These are phyloP conservation scores for Neoscytalidium dimidiatum DNA, from an alignment of 2,329 filamentous ascomycete species.

Conservation along the genomic window DNA sequence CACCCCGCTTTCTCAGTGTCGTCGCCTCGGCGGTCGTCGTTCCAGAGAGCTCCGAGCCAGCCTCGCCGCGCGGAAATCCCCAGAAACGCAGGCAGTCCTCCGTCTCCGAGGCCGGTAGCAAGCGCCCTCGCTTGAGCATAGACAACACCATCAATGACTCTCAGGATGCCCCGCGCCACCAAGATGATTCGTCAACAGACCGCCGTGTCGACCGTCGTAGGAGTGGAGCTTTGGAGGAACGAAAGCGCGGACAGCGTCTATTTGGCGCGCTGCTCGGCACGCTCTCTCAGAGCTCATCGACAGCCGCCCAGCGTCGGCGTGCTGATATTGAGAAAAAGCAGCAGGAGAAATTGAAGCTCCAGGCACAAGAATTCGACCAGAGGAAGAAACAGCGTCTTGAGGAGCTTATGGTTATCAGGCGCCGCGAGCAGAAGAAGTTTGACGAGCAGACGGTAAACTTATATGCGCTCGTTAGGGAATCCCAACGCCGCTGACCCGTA, in stretches of 20 bases:
- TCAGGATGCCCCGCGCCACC: constrained; percentile 25
- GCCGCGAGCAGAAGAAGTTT: constrained; percentile 70
- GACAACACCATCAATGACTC: constrained; percentile 28
- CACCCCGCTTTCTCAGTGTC: constrained; percentile 30
- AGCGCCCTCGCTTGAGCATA: constrained; percentile 54
- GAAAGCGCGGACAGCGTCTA: constrained; percentile 78
- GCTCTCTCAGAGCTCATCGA: constrained; percentile 67
- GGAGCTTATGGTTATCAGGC: constrained; percentile 61
- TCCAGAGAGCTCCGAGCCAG: constrained; percentile 43
- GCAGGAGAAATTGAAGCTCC: constrained; percentile 72
- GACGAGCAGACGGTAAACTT: constrained; percentile 73
- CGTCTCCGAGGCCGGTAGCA: constrained; percentile 50
- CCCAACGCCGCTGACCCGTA: constrained; percentile 22
- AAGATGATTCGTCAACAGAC: constrained; percentile 26
- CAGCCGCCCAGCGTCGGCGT: constrained; percentile 65
- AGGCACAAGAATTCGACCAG: constrained; percentile 71
- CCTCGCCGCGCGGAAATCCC: constrained; percentile 30
- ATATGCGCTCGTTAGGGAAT: background rate
- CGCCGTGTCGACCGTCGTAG: constrained; percentile 41
- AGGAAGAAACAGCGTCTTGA: constrained; percentile 66
- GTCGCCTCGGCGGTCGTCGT: constrained; percentile 58
- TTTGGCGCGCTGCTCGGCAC: constrained; percentile 82
- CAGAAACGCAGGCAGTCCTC: constrained; percentile 59
- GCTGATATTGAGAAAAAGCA: constrained; percentile 82
- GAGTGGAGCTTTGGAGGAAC: constrained; percentile 68